Base-by-base conservation (phyloP, 768 basidiomycete species). In the Tricholoma sp. region DNA sequence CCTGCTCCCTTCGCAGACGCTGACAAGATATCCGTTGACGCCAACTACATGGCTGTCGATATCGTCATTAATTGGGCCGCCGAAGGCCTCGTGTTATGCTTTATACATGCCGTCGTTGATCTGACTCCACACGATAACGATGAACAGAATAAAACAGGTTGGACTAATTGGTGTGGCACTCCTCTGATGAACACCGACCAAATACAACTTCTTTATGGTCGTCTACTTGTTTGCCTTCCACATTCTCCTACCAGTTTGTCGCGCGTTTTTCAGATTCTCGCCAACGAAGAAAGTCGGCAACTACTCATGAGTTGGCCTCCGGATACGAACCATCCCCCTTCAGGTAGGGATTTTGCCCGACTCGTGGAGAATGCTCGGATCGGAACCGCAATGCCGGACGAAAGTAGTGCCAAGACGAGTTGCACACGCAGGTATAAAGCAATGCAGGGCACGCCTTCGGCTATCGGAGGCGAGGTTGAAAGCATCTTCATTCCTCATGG, bases 401-500 rank as follows among this genome's bases (percentile, higher is more conserved):
- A 77, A 53, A 86, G 78, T 66, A 83, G 83, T 67, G 91, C 90
- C 50, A 91, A 89, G 76, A 94, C 91, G 51, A 89, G 84, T 72
- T 94, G 91, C 66, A 92, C 90, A 61, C 81, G 90, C 70, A 79
- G 91, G 66, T 93, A 87, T 77, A 87, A 87, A 70, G 85, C 88
- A 45, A 76, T 79, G 56, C 87, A 87, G 67, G 74, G 74, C 63
- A 82, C 88, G 79, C 76, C 79, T 66, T 79, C 80, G 35, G 77
- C 76, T 51, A 74, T 80, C 57, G 76, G 76, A 51, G 80, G 79
- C 57, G 82, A 86, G 71, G 88, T 92, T 27, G 90, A 92, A 69
- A 91, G 89, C 72, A 86, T 93, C 61, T 93, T 89, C 72, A 91
- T 92, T 71, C 91, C 91, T 69, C 89, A 94, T 82, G 91, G 91